Conservation (phyloP, 257 asterid species). For the Solanum rostratum region DNA sequence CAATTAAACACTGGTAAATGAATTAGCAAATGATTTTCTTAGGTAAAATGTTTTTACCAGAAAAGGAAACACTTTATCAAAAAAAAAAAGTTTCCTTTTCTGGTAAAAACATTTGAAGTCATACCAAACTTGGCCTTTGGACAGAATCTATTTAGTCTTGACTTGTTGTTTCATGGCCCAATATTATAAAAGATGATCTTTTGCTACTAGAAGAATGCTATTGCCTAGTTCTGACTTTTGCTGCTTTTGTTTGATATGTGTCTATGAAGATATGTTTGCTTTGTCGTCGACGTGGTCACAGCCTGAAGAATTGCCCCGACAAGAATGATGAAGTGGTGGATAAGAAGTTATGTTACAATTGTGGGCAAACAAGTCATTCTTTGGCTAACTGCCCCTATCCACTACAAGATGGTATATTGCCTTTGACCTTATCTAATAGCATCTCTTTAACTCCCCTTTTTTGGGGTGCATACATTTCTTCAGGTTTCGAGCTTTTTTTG, state of each 20-base stretch:
- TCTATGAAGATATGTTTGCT: constrained; percentile 60
- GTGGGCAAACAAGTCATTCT: constrained; percentile 84
- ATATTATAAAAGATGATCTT: not conserved
- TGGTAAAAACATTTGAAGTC: not conserved
- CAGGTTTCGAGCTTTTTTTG: not conserved
- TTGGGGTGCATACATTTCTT: not conserved
- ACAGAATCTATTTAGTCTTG: not conserved
- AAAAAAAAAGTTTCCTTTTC: no score
- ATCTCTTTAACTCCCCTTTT: not conserved
- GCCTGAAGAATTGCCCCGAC: constrained; percentile 76
- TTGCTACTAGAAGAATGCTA: not conserved
- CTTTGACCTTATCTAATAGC: not conserved
- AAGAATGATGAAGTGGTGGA: constrained; percentile 33
- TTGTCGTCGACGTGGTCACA: constrained; percentile 83
- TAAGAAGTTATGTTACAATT: constrained; percentile 68
- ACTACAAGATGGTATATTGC: constrained; percentile 66
- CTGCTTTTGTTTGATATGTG: not conserved
- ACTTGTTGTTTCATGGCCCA: not conserved
- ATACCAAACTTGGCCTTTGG: not conserved
- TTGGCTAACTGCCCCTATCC: constrained; percentile 58
- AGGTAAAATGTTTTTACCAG: not conserved
- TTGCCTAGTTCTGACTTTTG: not conserved
- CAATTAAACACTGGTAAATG: not conserved
- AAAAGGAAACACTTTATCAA: no score
- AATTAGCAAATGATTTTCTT: not conserved